Base-by-base conservation (phyloP, 2,329 filamentous ascomycete genomes). In the Hypomyces rosellus region DNA sequence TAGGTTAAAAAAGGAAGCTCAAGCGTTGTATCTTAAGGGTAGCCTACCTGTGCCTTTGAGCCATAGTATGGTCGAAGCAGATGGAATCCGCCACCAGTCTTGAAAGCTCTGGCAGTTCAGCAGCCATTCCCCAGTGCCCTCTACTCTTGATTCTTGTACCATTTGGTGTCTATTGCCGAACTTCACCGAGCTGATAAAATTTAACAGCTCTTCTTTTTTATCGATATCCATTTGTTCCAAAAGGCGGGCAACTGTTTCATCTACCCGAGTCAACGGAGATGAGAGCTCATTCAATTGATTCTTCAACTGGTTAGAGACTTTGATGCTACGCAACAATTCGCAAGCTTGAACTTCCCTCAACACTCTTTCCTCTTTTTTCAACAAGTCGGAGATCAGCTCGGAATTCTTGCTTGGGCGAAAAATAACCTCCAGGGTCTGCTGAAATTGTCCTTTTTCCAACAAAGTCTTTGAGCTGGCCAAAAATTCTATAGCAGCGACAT, bases 31-130 rank as follows among this genome's bases (percentile, higher is more conserved):
- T 11, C 9, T 38, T 13, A 13, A 22, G 12, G 7, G 13, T 3
- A 11, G 38, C 45, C 34, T 6, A 51, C 49, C 38, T 3, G 38
- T 51, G 7, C 49, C 49, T 7, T 45, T 47, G 1, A 51, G 49
- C 4, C 45, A 51, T 25, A 51, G 40, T 4, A 44, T 6, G 13
- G 45, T 30, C 2, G 49, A 51, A 16, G 45, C 41, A 22, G 49
- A 51, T 7, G 39, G 12, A 7, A 40, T 15, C 1, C 34, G 9
- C 14, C 38, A 45, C 49, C 49, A 51, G 18, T 15, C 39, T 2
- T 7, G 25, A n/a, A 51, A 51, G 13, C 39, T 13, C 16, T 9
- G 1, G 20, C 34, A 39, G 8, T 0, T 20, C 4, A 51, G 15
- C 3, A 51, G 11, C 49, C 49, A 51, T 15, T 45, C 8, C 4